These are phyloP conservation scores for Schizonepeta tenuifolia DNA, from an alignment of 257 asterid genomes.

Conservation along the genomic window DNA sequence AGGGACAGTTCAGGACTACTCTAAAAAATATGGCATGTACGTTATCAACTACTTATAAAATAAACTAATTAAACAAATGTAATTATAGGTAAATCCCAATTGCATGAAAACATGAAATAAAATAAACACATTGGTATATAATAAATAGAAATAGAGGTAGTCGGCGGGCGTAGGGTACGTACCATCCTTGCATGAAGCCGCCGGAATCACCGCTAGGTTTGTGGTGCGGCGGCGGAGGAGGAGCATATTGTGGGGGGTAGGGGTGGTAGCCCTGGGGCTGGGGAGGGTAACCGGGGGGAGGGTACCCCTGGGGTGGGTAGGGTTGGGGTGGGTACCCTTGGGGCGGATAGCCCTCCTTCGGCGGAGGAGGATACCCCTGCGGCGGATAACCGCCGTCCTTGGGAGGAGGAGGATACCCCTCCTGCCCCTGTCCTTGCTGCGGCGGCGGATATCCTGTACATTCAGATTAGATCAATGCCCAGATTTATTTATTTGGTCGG, in stretches of 20 bases:
- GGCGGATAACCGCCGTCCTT: neutral
- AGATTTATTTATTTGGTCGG: neutral
- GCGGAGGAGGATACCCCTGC: slow-evolving; percentile 49
- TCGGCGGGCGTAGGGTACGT: neutral
- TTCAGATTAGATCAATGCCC: neutral
- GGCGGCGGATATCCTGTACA: slow-evolving; percentile 57
- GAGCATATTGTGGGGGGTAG: slow-evolving; percentile 40
- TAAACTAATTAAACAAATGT: too few relatives aligned
- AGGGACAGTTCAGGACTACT: too few relatives aligned
- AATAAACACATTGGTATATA: too few relatives aligned
- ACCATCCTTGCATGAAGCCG: slow-evolving; percentile 71
- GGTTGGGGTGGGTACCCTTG: slow-evolving; percentile 48
- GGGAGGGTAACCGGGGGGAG: slow-evolving; percentile 44
- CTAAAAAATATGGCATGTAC: too few relatives aligned
- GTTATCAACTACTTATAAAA: too few relatives aligned
- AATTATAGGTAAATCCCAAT: too few relatives aligned
- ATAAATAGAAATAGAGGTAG: neutral
- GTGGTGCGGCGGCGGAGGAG: slow-evolving; percentile 44
- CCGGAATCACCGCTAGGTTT: slow-evolving; percentile 38
- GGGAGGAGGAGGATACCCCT: slow-evolving; percentile 39
- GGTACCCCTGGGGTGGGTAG: slow-evolving; percentile 29
- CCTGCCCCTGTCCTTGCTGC: slow-evolving; percentile 24
- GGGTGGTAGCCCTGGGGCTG: slow-evolving; percentile 37
- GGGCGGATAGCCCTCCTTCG: slow-evolving; percentile 45
- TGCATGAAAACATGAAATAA: neutral